Evolutionary conservation across 176 grass and related monocot genomes (phyloP), one percentile per base, ranked within the genome.

Genomic region (Oryza glumipatula): DNA sequence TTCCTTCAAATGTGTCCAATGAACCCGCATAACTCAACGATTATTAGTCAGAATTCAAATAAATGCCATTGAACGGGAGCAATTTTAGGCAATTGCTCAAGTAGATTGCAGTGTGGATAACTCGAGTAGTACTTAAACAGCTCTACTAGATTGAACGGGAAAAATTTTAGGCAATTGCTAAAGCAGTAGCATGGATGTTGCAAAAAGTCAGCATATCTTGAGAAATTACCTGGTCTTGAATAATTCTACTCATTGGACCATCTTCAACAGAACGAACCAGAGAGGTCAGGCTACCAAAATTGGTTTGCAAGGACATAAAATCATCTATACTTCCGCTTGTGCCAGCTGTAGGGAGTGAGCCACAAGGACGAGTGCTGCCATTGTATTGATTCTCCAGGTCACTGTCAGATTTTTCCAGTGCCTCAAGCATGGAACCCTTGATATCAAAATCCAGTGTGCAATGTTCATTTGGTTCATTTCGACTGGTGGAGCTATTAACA

Each of bases 261-360:
- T 82, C 87, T 89, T 95, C 87, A 60, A 94, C 94, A 74, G 97
- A 90, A 79, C 87, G 91, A 26, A 95, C 76, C 86, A 93, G 86
- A 44, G 97, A 94, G 72, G 97, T 89, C 72, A 92, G 77, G 67
- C 90, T 89, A 70, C 78, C 86, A 54, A 89, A 73, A 87, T 91
- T 93, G 38, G 85, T 65, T 51, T 96, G 91, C 94, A 99, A 79
- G 82, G 89, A 87, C 86, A 91, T 92, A 86, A 89, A 89, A 83
- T 90, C 86, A 85, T 92, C 88, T 17, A 92, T 88, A 63, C 69
- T 91, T 68, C 83, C 90, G 70, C 82, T 72, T 77, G 91, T 79
- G 74, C 80, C 78, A 80, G 86, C 48, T 66, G 84, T 63, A 85
- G 83, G 84, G 47, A 88, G 81, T 46, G 84, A 83, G 74, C 94